Percentiles rank a stretch among this genome's conserved stretches.
Conservation (phyloP, 345 rosid species). For the Dovyalis caffra region DNA sequence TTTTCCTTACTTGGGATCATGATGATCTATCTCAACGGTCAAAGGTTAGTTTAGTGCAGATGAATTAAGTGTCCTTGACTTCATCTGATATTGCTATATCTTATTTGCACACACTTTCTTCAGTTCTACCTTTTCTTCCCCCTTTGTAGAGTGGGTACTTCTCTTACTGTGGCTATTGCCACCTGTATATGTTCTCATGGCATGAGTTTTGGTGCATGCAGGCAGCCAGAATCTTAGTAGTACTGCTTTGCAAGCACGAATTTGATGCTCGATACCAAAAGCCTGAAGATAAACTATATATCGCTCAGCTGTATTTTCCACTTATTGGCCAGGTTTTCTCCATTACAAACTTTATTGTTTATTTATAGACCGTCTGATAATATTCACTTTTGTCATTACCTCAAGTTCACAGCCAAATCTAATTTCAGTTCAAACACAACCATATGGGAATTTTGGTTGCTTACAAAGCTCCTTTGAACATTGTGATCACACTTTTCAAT, state of each 20-base stretch:
- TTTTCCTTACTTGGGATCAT: conserved; percentile 96
- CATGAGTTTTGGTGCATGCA: conserved; percentile 30
- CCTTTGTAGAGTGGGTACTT: neutral
- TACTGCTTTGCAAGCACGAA: conserved; percentile 92
- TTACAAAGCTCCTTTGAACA: neutral
- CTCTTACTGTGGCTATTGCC: neutral
- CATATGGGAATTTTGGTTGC: neutral
- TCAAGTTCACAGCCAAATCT: neutral
- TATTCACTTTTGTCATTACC: neutral
- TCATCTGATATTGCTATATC: conserved; percentile 9
- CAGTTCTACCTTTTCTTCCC: too few relatives aligned
- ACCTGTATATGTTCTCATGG: too few relatives aligned
- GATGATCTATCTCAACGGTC: conserved; percentile 93
- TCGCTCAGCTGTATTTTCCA: conserved; percentile 91
- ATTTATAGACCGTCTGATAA: neutral
- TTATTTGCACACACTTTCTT: neutral
- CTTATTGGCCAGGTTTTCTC: conserved; percentile 80
- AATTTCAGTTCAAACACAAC: neutral
- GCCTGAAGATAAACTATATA: conserved; percentile 97
- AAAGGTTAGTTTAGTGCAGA: conserved; percentile 48
- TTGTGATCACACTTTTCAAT: neutral
- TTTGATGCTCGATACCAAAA: conserved; percentile 97
- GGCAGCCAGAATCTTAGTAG: conserved; percentile 95
- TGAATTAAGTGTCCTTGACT: neutral
- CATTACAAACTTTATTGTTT: neutral